These are phyloP conservation scores for Boletus subparvulus DNA, from an alignment of 768 basidiomycete genomes.

Conservation along the genomic window DNA sequence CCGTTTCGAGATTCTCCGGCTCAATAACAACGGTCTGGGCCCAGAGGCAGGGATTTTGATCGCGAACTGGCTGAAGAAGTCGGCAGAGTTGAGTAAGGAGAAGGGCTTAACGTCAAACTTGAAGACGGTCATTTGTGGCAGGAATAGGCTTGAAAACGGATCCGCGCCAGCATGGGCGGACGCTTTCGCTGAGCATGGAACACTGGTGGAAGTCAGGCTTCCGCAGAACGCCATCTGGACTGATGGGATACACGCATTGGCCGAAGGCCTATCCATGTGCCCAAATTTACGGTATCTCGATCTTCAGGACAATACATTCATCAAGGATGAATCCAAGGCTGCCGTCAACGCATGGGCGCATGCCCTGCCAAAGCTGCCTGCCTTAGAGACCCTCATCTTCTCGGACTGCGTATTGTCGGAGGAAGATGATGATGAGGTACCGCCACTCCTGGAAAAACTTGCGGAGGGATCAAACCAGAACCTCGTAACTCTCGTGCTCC, in stretches of 20 bases:
- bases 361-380: constrained; percentile 67
- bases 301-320: constrained; percentile 89
- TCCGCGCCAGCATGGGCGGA: constrained; percentile 81
- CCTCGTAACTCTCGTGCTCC: constrained; percentile 74
- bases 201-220: constrained; percentile 83
- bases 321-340: constrained; percentile 58
- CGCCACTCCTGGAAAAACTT: constrained; percentile 59
- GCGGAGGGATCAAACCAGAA: constrained; percentile 69
- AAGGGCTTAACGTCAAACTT: constrained; percentile 73
- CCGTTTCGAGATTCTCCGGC: constrained; percentile 73
- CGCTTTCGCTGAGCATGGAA: constrained; percentile 83
- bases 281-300: constrained; percentile 72
- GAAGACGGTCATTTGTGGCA: constrained; percentile 83
- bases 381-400: constrained; percentile 77
- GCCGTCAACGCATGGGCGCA: constrained; percentile 61
- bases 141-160: constrained; percentile 94
- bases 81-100: constrained; percentile 64
- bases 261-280: constrained; percentile 69
- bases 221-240: constrained; percentile 98
- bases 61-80: constrained; percentile 77
- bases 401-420: constrained; percentile 86
- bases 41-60: constrained; percentile 84
- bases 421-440: constrained; percentile 74
- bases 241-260: constrained; percentile 82
- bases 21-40: constrained; percentile 97